Base-by-base conservation (phyloP, 2,329 filamentous ascomycete species). In the Ceratocystis ficicola region DNA sequence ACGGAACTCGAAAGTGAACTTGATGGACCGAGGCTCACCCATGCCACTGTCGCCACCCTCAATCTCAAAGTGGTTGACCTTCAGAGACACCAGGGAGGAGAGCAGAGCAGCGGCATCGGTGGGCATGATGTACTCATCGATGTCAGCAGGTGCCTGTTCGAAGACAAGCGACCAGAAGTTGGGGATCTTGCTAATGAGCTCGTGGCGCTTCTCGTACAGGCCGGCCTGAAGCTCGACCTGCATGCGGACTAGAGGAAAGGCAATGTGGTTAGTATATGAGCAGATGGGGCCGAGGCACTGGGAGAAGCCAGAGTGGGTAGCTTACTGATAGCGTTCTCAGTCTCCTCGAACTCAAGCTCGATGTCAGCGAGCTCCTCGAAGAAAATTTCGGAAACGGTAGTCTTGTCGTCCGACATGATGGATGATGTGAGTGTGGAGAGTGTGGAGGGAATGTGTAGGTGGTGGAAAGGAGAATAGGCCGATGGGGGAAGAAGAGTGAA, bases 161-260 rank as follows among this genome's bases (percentile, higher is more conserved):
- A 97, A 82, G 66, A 96, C 92, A 67, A 95, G 83, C n/a, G 89
- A 81, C 94, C 94, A 97, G 84, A 97, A 99, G 78, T 89, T 85
- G 71, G 85, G 83, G 73, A 96, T 92, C 73, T 86, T 80, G 69
- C 82, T 76, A 69, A 94, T 79, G 69, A 90, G 76, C 71, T 83
- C 81, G 70, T 83, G 80, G 73, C 93, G 90, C 77, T 88, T 89
- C 71, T 83, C 80, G 79, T 90, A 96, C 68, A 95, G 82, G 57
- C 87, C 81, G 68, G 80, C 79, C 72, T 84, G 83, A 71, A 91
- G 80, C 70, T 81, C 77, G 71, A 87, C 82, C 75, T 92, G 86
- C 72, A 87, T 81, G 72, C 88, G 86, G 72, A 91, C 89, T 92
- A 73, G 20, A 55, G 46, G 25, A 62, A 30, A 46, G 22, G 10